Evolutionary conservation across 352 stramenopile species (phyloP).

Genomic region (Elongisporangium prolatum): DNA sequence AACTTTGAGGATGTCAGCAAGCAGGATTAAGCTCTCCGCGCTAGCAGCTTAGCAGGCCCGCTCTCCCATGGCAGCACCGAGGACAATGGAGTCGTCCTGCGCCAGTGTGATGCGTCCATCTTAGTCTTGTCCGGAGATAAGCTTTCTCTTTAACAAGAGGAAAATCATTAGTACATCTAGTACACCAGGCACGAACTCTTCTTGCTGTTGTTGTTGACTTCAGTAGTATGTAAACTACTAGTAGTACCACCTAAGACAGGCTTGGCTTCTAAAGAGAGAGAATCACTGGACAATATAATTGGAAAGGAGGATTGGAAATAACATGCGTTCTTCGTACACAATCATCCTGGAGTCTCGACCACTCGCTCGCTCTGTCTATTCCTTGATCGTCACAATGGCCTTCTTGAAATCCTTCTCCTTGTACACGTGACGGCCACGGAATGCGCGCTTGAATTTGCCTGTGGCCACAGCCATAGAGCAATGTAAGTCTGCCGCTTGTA

Average conservation of each 20-base stretch:
- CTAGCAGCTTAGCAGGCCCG: conserved; percentile 3
- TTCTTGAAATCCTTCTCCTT: conserved; percentile 94
- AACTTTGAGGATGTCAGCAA: conserved; percentile 98
- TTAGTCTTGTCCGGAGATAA: conserved; percentile 1
- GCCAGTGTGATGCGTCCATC: conserved; percentile 1
- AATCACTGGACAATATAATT: no score
- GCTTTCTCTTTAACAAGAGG: conserved; percentile 28
- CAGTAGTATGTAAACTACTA: no score
- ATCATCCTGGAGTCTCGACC: conserved; percentile 5
- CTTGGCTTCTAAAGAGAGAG: no score
- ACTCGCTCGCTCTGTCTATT: conserved; percentile 23
- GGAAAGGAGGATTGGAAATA: not conserved
- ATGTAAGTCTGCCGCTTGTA: conserved; percentile 5
- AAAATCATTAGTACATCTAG: conserved; percentile 51
- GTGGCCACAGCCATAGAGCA: conserved; percentile 2
- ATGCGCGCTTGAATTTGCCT: conserved; percentile 89
- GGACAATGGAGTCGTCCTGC: conserved; percentile 1
- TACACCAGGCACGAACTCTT: conserved; percentile 27
- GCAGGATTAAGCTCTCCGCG: conserved; percentile 63
- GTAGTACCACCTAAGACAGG: no score
- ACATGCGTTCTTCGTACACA: not conserved
- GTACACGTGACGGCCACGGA: conserved; percentile 82
- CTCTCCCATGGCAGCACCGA: conserved; percentile 6
- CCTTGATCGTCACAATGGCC: conserved; percentile 87
- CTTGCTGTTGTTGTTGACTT: not conserved